phyloP scores from a whole-genome alignment of 2,329 filamentous ascomycete genomes.

The Zasmidium citrigriseum region DNA sequence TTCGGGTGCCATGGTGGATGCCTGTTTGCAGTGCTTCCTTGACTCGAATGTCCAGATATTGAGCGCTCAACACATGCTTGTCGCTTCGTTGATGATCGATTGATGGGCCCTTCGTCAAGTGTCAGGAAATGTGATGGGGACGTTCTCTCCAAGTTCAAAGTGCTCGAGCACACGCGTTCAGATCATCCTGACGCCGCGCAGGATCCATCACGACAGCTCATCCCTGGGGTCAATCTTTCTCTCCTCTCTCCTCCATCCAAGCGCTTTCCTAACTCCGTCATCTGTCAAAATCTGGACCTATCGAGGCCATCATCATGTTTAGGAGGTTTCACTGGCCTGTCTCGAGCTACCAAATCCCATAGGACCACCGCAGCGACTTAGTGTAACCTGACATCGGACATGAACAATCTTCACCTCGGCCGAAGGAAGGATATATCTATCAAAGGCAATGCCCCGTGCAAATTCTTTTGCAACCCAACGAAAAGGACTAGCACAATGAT shows the following conservation, averaged over 20 bases:
- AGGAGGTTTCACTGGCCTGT: no score
- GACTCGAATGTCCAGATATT: neutral
- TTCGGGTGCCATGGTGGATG: constrained; percentile 7
- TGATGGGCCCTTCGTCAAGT: no score
- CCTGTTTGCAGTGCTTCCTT: neutral
- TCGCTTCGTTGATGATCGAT: no score
- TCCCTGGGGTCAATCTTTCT: no score
- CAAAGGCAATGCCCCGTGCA: neutral
- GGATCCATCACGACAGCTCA: no score
- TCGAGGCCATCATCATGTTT: no score
- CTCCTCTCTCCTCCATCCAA: neutral
- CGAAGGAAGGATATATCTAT: neutral
- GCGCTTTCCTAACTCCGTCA: neutral
- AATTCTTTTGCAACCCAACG: neutral
- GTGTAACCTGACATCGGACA: neutral
- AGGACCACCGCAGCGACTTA: no score
- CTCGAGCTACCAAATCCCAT: no score
- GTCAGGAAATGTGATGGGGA: neutral
- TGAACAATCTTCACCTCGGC: neutral
- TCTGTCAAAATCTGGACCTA: no score
- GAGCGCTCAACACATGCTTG: no score
- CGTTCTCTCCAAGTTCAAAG: neutral
- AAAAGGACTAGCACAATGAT: neutral
- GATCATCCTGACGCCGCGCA: neutral
- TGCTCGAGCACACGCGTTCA: neutral